Evolutionary conservation across 768 basidiomycete genomes (phyloP).

Genomic region (Rhodotorula babjevae): DNA sequence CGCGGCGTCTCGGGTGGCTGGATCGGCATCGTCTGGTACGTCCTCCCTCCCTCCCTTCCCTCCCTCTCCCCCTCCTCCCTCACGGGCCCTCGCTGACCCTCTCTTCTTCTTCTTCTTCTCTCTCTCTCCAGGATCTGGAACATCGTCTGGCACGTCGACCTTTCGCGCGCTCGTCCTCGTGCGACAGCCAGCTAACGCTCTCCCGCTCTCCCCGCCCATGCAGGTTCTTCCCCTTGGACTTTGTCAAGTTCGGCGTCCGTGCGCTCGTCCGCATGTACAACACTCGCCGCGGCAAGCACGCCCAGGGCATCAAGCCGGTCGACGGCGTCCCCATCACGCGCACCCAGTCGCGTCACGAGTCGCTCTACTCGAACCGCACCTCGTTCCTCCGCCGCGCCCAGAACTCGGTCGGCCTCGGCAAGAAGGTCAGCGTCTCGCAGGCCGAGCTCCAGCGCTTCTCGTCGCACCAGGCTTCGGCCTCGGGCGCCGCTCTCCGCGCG

Average conservation of each 20-base stretch:
- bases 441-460: slow-evolving; percentile 77
- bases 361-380: slow-evolving; percentile 94
- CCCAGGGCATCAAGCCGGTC: slow-evolving; percentile 51
- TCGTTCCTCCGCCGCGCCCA: slow-evolving; percentile 80
- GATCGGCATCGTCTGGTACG: slow-evolving; percentile 88
- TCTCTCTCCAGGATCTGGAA: slow-evolving; percentile 55
- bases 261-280: slow-evolving; percentile 76
- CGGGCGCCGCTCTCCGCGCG: slow-evolving; percentile 62
- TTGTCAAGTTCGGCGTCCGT: slow-evolving; percentile 75
- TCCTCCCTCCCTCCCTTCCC: slow-evolving; percentile 46
- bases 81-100: slow-evolving; percentile 1
- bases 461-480: slow-evolving; percentile 73
- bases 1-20: slow-evolving; percentile 63
- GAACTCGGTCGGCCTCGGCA: slow-evolving; percentile 79
- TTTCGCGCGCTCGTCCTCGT: too few relatives aligned
- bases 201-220: too few relatives aligned
- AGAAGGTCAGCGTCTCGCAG: slow-evolving; percentile 45
- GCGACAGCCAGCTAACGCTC: too few relatives aligned
- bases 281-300: slow-evolving; percentile 49
- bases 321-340: slow-evolving; percentile 71
- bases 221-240: slow-evolving; percentile 93
- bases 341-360: slow-evolving; percentile 83
- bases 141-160: too few relatives aligned
- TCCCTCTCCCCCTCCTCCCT: neutral
- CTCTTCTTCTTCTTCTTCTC: slow-evolving; percentile 29